Conservation (phyloP, 441 rosid genomes). For the Aquilaria agallochum region DNA sequence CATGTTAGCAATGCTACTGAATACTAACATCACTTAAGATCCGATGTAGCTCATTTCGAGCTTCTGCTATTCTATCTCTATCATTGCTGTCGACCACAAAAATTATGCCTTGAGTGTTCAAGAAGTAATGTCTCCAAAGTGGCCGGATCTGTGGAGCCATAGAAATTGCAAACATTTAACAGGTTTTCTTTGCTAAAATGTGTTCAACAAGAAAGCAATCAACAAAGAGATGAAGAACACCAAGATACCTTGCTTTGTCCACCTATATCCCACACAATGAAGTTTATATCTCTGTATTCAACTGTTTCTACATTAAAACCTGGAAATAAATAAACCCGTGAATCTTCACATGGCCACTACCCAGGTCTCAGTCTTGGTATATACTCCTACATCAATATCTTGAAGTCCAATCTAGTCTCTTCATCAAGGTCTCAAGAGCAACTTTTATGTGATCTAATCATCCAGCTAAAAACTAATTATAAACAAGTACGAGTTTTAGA, state of each 20-base stretch:
- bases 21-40: constrained; percentile 46
- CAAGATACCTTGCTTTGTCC: constrained; percentile 64
- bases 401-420: too few relatives aligned
- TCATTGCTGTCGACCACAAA: constrained; percentile 75
- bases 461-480: too few relatives aligned
- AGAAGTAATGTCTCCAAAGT: constrained; percentile 73
- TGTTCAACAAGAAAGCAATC: not conserved
- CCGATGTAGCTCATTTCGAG: constrained; percentile 64
- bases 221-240: not conserved
- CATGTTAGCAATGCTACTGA: too few relatives aligned
- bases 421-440: too few relatives aligned
- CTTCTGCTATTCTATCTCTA: constrained; percentile 52
- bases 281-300: constrained; percentile 51
- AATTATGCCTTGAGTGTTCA: constrained; percentile 49
- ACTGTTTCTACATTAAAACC: constrained; percentile 80
- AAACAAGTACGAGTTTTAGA: too few relatives aligned
- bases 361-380: too few relatives aligned
- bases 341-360: too few relatives aligned
- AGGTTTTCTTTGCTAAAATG: not conserved
- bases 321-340: constrained; percentile 10
- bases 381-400: too few relatives aligned
- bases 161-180: too few relatives aligned
- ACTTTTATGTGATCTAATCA: too few relatives aligned
- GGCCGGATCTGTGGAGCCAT: constrained; percentile 50
- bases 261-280: constrained; percentile 77